Base-by-base conservation (phyloP, 306 rosid species). In the Biancaea sappan region DNA sequence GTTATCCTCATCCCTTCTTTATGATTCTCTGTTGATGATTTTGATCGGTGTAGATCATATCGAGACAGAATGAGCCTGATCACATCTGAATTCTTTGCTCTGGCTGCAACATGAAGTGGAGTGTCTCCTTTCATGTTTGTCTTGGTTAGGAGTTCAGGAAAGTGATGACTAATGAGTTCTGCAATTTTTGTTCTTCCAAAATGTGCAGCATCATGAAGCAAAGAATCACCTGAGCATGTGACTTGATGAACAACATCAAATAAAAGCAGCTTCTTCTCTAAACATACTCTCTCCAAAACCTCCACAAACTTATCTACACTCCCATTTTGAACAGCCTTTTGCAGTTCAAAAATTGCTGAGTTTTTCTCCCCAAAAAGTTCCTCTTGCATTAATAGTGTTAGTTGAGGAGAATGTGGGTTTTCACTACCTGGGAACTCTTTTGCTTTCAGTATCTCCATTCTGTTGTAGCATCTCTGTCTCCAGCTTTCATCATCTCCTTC, bases 181-280 rank as follows among this genome's bases (percentile, higher is more conserved):
- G 18, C 77, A 5, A 52, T 58, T 2, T 68, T 6, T n/a, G n/a
- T n/a, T n/a, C n/a, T n/a, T n/a, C n/a, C n/a, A n/a, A n/a, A n/a
- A n/a, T n/a, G n/a, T n/a, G n/a, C n/a, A 0, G 79, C 79, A 4
- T 72, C 31, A 46, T 77, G 82, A 22, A 82, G 79, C 53, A 72
- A 22, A 2, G 83, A 67, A 43, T 77, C 38, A 4, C 70, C 74
- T 1, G 38, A 38, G 0, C 48, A 62, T 52, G 53, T 60, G 6
- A 28, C 71, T 6, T 61, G 40, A 34, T 40, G 3, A 40, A 22
- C 38, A 38, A 64, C 40, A 4, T 31, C 52, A 4, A 0, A 0
- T 9, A 64, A 19, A 22, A 29, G 32, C 5, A 38, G 8, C 1
- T 40, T 22, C 21, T 10, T 64, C 4, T 40, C 50, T 7, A 8